Evolutionary conservation across 192 early-diverging fungal species (phyloP), one percentile per base, ranked within the genome.

Genomic region (Backusella morwellensis): DNA sequence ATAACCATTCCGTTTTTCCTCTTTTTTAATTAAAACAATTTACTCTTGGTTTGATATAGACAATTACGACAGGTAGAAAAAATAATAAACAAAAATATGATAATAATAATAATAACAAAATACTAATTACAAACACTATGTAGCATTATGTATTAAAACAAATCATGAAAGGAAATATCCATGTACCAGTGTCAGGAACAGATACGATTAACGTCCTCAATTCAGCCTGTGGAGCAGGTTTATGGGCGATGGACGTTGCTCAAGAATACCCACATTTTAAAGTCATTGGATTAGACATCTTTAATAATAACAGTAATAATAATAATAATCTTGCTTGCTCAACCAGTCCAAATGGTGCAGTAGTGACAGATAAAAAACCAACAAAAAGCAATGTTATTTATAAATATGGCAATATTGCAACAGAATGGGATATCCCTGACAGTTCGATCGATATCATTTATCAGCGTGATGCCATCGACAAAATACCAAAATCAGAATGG

Each of bases 71-170:
- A 79, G 72, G 78, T 79, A 75, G 52, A 32, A 7, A 15, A 7
- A 3, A 73, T 29, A 8, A 17, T 44, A 26, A 56, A 56, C 19
- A 9, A 56, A 56, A 9, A 63, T 29, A 26, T 29, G 12, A 44
- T 44, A 1, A 1, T n/a, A n/a, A 63, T 26, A 29, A 26, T 23
- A 59, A 23, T 12, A 59, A 23, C 6, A 63, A 6, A 29, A 63
- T 23, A 63, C 56, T 63, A 63, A 63, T 26, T 29, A 63, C 12
- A 63, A 29, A 7, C 9, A 14, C 9, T 12, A 29, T 63, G 32
- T 70, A 79, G 78, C 78, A 79, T 70, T 79, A 79, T 75, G 78
- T 79, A 17, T 42, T 79, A 23, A 79, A 79, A 56, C 78, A 75
- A 38, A 52, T 75, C 19, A 59, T 79, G 15, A 68, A 36, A 21